phyloP scores from a whole-genome alignment of 129 eudicot species.

The Lactuca saligna region DNA sequence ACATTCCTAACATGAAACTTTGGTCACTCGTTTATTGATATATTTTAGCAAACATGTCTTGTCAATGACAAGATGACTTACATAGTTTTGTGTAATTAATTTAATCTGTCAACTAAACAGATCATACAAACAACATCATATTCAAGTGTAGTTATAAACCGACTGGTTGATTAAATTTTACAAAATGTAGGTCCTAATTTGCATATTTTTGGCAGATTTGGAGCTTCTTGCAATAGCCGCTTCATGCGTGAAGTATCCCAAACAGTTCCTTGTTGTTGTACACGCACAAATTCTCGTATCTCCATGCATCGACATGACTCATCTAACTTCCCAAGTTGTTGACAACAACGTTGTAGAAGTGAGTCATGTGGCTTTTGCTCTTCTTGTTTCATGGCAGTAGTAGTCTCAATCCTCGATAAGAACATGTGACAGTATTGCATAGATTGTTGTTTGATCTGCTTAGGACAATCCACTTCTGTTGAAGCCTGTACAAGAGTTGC shows the following conservation, averaged over 20 bases:
- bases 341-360: slow-evolving; percentile 27
- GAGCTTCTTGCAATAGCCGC: slow-evolving; percentile 22
- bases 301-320: slow-evolving; percentile 20
- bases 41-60: not conserved
- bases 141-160: not conserved
- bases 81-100: not conserved
- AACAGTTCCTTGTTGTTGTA: slow-evolving; percentile 19
- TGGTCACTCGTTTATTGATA: no score
- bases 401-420: slow-evolving; percentile 17
- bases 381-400: not conserved
- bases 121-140: not conserved
- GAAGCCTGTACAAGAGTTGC: slow-evolving; percentile 9
- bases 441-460: slow-evolving; percentile 12
- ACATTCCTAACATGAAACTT: no score
- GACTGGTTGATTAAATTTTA: slow-evolving; percentile 2
- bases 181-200: slow-evolving; percentile 1
- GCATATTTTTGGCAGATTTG: slow-evolving; percentile 22
- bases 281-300: slow-evolving; percentile 24
- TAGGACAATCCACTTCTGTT: slow-evolving; percentile 7
- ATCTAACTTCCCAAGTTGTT: slow-evolving; percentile 28
- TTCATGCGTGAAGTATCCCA: slow-evolving; percentile 35
- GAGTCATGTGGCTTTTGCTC: slow-evolving; percentile 9
- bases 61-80: not conserved
- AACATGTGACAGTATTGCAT: slow-evolving; percentile 31
- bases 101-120: not conserved